Conservation (phyloP, 2,329 filamentous ascomycete genomes). For the Sporothrix brasiliensis region DNA sequence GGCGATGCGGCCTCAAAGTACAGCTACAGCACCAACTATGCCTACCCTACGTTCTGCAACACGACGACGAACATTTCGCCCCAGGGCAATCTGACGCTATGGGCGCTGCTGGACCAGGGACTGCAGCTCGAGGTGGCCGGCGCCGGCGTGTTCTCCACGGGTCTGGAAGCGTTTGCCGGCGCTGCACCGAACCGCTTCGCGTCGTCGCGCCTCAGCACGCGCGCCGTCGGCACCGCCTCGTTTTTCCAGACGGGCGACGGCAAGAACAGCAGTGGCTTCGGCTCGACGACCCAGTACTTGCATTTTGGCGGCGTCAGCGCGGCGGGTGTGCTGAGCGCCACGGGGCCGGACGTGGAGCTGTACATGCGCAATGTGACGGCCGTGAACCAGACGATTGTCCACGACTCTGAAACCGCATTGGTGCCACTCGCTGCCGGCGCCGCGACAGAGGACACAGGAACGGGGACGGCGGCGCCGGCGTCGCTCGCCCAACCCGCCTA, state of each 20-base stretch:
- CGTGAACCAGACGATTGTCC: constrained; percentile 56
- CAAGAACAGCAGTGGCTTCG: constrained; percentile 54
- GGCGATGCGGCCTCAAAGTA: background rate
- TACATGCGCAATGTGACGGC: constrained; percentile 62
- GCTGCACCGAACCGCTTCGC: constrained; percentile 36
- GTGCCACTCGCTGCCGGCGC: background rate
- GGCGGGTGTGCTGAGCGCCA: constrained; percentile 36
- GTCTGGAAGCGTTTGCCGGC: constrained; percentile 59
- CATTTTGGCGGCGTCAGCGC: constrained; percentile 52
- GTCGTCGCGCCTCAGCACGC: constrained; percentile 53
- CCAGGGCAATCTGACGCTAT: constrained; percentile 52
- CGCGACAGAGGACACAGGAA: background rate
- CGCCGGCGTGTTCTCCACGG: constrained; percentile 57
- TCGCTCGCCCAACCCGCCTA: background rate
- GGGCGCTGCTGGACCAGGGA: constrained; percentile 49
- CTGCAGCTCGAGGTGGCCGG: constrained; percentile 47
- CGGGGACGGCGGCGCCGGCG: background rate
- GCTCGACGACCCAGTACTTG: constrained; percentile 61
- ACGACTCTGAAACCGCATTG: constrained; percentile 33
- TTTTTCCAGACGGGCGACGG: constrained; percentile 55
- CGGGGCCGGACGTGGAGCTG: constrained; percentile 46
- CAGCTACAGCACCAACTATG: constrained; percentile 49
- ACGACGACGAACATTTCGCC: constrained; percentile 51
- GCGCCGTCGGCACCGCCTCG: constrained; percentile 59
- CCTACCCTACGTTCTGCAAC: constrained; percentile 64